Evolutionary conservation across 2,329 filamentous ascomycete genomes (phyloP).

Genomic region (Ascochyta viciae-villosae): DNA sequence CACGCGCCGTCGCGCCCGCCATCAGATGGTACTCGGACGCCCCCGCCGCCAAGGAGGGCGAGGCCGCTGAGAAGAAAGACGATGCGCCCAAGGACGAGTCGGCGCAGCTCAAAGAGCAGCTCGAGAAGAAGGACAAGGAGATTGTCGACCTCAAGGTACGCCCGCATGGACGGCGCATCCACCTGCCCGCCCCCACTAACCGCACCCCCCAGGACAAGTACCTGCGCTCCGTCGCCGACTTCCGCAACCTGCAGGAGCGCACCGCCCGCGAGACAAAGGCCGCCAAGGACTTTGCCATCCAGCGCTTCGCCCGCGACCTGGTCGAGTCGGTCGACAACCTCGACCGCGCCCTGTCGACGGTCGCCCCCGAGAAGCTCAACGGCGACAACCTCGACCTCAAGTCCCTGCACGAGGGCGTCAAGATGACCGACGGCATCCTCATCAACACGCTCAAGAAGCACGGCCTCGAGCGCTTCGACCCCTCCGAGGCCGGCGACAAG

Average conservation of each 20-base stretch:
- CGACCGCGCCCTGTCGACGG: slow-evolving; percentile 85
- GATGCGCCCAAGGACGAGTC: slow-evolving; percentile 49
- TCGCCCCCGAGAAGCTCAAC: slow-evolving; percentile 75
- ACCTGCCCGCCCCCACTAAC: not conserved
- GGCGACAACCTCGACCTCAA: slow-evolving; percentile 74
- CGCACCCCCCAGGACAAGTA: slow-evolving; percentile 77
- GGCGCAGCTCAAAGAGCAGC: slow-evolving; percentile 64
- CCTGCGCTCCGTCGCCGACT: slow-evolving; percentile 92
- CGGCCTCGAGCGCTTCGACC: slow-evolving; percentile 88
- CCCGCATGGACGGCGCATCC: slow-evolving; percentile 4
- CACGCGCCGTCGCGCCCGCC: slow-evolving; percentile 39
- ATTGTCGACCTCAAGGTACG: slow-evolving; percentile 83
- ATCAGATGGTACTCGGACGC: slow-evolving; percentile 57
- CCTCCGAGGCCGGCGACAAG: slow-evolving; percentile 73
- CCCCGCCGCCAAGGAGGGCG: slow-evolving; percentile 53
- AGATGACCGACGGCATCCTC: slow-evolving; percentile 92
- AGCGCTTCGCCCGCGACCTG: slow-evolving; percentile 91
- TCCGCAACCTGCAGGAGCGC: slow-evolving; percentile 96
- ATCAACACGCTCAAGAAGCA: slow-evolving; percentile 91
- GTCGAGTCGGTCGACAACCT: slow-evolving; percentile 97
- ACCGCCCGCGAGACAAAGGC: slow-evolving; percentile 87
- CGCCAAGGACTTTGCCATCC: slow-evolving; percentile 91
- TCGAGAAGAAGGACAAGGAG: slow-evolving; percentile 76
- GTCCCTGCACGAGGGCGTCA: slow-evolving; percentile 85
- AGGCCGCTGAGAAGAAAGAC: slow-evolving; percentile 53